Base-by-base conservation (phyloP, 179 eudicot species). In the Corrigiola litoralis region DNA sequence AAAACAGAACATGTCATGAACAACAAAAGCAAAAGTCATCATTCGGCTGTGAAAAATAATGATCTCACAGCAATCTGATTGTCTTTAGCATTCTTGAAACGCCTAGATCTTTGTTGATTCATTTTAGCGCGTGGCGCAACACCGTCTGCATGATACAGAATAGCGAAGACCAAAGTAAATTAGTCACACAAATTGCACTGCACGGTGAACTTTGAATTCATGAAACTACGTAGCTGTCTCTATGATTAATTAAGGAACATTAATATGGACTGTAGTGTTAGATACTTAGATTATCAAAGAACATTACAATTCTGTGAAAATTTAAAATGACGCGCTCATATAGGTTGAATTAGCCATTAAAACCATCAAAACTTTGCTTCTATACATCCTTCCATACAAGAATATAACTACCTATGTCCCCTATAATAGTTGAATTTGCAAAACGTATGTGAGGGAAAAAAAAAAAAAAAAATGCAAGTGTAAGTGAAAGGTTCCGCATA, bases 41-140 rank as follows among this genome's bases (percentile, higher is more conserved):
- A 17, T 58, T 29, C 8, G 13, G 12, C 4, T 12, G 6, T 7
- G 14, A 13, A 2, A 12, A 10, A 4, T 0, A 0, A 27, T 18
- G 29, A 21, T 27, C 81, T 58, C 45, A 81, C 87, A 17, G 80
- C 59, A 4, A 66, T 17, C 46, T 75, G 67, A 44, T 20, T 53
- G 38, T 82, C 84, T 47, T 80, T 81, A 0, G 90, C 74, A 12
- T 69, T 31, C 21, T 70, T 45, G 37, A 81, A 89, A 12, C 94
- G 77, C 3, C 94, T 66, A 1, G 83, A 47, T 7, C 94, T 53
- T 45, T 89, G 96, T n/a, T 89, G 96, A 61, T 89, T 89, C 85
- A 87, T 80, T 52, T 89, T 89, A 0, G 96, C 96, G 36, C 94
- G 51, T 2, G 94, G 96, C 0, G 89, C 91, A 2, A 89, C 96